Evolutionary conservation across 495 filamentous ascomycete species (phyloP), one percentile per base, ranked within the genome.

Genomic region (Neurospora sp.): DNA sequence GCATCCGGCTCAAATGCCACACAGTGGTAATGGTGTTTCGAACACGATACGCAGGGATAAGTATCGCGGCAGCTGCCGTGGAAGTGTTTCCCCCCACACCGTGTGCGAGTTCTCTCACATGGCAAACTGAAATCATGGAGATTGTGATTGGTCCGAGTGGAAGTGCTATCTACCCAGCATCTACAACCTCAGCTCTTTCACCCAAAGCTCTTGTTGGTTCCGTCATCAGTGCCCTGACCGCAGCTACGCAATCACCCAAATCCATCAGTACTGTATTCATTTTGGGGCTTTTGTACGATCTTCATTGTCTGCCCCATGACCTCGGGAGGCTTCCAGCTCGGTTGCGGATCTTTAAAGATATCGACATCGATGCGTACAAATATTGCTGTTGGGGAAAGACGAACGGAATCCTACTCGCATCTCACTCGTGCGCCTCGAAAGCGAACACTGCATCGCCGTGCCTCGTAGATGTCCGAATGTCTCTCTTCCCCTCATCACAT

Each of bases 211-310:
- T 31, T 65, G 12, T 69, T 17, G 69, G 70, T 78, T 72, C 74
- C 75, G 77, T 78, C 77, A 78, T 78, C 71, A 71, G 69, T 20
- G 27, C 27, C 27, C 27, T 31, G 45, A 42, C 1, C 70, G 14
- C 5, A 69, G 70, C 39, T 68, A 69, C 77, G 73, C 77, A 73
- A 75, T 75, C 69, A 31, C 65, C 7, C 17, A 70, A 70, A 31
- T 31, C 27, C 27, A 31, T 31, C 27, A 31, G 27, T 31, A 27
- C 22, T 27, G 22, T 27, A 31, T 31, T 31, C 27, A 31, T 31
- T 31, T 31, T 31, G 27, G 27, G 27, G 27, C 27, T 31, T 31
- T 31, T 31, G 27, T 31, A 31, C 27, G 42, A 45, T n/a, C 16
- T n/a, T n/a, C 42, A 45, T 9, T n/a, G 42, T 45, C 44, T n/a